Conservation (phyloP, 116 monocot species). For the Posidonia oceanica region DNA sequence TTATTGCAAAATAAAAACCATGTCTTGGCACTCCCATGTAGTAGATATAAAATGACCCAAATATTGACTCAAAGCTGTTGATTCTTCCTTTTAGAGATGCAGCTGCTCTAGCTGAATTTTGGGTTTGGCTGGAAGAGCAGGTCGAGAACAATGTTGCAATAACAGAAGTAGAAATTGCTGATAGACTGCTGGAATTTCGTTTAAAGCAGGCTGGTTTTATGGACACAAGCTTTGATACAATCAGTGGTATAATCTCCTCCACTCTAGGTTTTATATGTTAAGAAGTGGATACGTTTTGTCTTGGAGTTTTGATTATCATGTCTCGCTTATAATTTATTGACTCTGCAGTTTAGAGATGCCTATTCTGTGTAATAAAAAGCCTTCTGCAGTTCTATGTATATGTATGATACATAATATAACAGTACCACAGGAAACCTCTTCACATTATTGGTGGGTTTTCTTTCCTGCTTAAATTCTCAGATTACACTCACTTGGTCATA, state of each 20-base stretch:
- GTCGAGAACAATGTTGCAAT: slow-evolving; percentile 25
- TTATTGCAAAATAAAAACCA: no score
- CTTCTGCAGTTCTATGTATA: no score
- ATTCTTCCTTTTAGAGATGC: slow-evolving; percentile 61
- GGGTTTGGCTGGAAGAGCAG: slow-evolving; percentile 88
- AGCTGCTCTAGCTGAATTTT: slow-evolving; percentile 82
- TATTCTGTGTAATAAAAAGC: neutral
- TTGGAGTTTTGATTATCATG: no score
- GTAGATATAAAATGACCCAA: no score
- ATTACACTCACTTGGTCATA: no score
- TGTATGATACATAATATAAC: no score
- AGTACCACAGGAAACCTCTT: no score
- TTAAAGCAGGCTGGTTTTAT: slow-evolving; percentile 76
- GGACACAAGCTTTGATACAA: slow-evolving; percentile 93
- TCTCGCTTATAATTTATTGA: no score
- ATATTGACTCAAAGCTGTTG: neutral
- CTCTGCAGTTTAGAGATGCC: neutral
- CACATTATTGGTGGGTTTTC: no score
- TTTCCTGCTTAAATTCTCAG: no score
- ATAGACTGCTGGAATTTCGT: slow-evolving; percentile 79
- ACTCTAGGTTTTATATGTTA: neutral
- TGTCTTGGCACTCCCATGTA: no score
- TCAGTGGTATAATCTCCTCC: slow-evolving; percentile 47
- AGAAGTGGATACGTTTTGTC: neutral
- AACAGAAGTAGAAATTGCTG: slow-evolving; percentile 74